Evolutionary conservation across 768 basidiomycete genomes (phyloP).

Genomic region (Suillus occidentalis): DNA sequence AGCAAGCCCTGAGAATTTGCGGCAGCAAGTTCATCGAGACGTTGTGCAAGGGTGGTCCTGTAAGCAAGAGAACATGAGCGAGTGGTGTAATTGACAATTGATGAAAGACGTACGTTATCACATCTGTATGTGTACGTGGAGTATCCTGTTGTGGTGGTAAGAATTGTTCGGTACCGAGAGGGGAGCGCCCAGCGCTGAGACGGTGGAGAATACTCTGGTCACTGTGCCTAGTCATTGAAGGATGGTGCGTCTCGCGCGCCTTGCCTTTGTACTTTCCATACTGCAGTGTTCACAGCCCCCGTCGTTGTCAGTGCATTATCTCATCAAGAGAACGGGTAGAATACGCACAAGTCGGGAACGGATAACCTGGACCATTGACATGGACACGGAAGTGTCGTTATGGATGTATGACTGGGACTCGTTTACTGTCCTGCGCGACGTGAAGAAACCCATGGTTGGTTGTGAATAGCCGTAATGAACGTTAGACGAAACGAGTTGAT

Average conservation of each 20-base stretch:
- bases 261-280: conserved; percentile 61
- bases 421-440: conserved; percentile 21
- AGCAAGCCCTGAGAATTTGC: conserved; percentile 82
- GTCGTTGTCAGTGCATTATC: conserved; percentile 11
- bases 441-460: conserved; percentile 32
- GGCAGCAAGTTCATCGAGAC: conserved; percentile 75
- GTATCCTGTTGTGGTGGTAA: conserved; percentile 18
- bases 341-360: conserved; percentile 60
- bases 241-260: conserved; percentile 46
- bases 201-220: conserved; percentile 16
- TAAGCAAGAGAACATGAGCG: conserved; percentile 14
- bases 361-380: conserved; percentile 44
- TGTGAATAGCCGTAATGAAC: conserved; percentile 1
- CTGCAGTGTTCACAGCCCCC: conserved; percentile 27
- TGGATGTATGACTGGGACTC: conserved; percentile 18
- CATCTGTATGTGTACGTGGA: conserved; percentile 41
- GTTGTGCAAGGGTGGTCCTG: conserved; percentile 76
- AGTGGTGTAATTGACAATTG: conserved; percentile 12
- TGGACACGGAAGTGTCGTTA: conserved; percentile 46
- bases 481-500: conserved; percentile 4
- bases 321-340: conserved; percentile 9
- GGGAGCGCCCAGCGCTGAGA: conserved; percentile 36
- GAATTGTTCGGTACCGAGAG: conserved; percentile 19
- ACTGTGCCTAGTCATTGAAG: conserved; percentile 12
- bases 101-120: conserved; percentile 50